phyloP scores from a whole-genome alignment of 257 asterid genomes.

The Catharanthus roseus region DNA sequence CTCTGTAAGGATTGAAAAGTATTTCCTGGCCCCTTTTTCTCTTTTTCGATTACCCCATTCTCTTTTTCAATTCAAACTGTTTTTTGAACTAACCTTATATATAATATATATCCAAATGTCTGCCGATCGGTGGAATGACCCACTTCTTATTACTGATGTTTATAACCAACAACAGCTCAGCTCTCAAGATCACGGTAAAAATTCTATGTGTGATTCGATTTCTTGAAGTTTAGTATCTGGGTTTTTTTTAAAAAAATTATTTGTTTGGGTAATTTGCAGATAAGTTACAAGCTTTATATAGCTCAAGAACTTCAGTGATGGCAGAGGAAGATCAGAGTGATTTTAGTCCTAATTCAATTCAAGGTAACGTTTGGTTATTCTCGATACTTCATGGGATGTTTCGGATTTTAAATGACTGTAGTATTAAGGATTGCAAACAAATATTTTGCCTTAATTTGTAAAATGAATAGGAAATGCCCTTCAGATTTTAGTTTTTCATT shows the following conservation, averaged over 20 bases:
- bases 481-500: neutral
- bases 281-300: constrained; percentile 17
- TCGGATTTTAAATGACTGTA: neutral
- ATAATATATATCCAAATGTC: constrained; percentile 38
- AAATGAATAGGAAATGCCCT: neutral
- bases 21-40: constrained; percentile 27
- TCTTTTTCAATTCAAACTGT: constrained; percentile 37
- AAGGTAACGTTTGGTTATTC: constrained; percentile 35
- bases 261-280: constrained; percentile 38
- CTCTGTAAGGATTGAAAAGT: constrained; percentile 23
- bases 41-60: constrained; percentile 23
- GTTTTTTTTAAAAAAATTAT: constrained; percentile 21
- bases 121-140: constrained; percentile 56
- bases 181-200: constrained; percentile 35
- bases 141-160: constrained; percentile 71
- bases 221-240: neutral
- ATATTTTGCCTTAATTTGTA: neutral
- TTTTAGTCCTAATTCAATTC: constrained; percentile 33
- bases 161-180: constrained; percentile 33
- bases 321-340: constrained; percentile 35
- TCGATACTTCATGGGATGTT: neutral
- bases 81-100: constrained; percentile 22
- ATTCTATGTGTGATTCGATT: neutral
- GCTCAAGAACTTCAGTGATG: constrained; percentile 38
- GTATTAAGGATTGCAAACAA: neutral